Evolutionary conservation across 768 basidiomycete genomes (phyloP), one percentile per base, ranked within the genome.

Genomic region (Solioccasus polychromus): DNA sequence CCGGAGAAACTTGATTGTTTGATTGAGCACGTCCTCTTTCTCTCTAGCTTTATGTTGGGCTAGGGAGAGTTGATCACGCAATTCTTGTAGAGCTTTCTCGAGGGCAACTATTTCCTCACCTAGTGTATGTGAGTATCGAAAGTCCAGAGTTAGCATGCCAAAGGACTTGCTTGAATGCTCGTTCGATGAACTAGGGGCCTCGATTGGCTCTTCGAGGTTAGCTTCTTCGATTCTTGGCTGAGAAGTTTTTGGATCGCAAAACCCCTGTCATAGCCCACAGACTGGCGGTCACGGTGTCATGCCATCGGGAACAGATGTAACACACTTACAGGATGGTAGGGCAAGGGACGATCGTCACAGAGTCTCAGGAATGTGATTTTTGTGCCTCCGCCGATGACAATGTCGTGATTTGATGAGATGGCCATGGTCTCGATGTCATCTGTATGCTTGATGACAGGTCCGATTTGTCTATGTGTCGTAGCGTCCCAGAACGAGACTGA

Each of bases 401-500:
- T 11, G 17, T 36, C 39, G 14, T 35, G 34, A 3, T 35, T 38
- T n/a, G 26, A 2, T 8, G 51, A 53, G 14, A 53, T 41, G 28
- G 35, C 19, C 14, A 53, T 41, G n/a, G 45, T 44, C 12, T 26
- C n/a, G 20, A 48, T 3, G 28, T 42, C 28, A 8, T 28, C 37
- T 2, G 34, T 6, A 8, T 53, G 42, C 8, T 48, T 29, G 18
- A 53, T 10, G 31, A 52, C 5, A 6, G 51, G n/a, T 20, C 52
- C 52, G 0, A 53, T 23, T 42, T 44, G 43, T 14, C 25, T 1
- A 24, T 28, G 52, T 8, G 47, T 54, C 2, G 17, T 41, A 2
- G 22, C 23, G 22, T 54, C 46, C 53, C 53, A 54, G 32, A 54
- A 45, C 2, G 47, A 49, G 11, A 54, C 32, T 1, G 46, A 49